Evolutionary conservation across 2,329 filamentous ascomycete genomes (phyloP), one percentile per base, ranked within the genome.

Genomic region (Bipolaris sorokiniana): DNA sequence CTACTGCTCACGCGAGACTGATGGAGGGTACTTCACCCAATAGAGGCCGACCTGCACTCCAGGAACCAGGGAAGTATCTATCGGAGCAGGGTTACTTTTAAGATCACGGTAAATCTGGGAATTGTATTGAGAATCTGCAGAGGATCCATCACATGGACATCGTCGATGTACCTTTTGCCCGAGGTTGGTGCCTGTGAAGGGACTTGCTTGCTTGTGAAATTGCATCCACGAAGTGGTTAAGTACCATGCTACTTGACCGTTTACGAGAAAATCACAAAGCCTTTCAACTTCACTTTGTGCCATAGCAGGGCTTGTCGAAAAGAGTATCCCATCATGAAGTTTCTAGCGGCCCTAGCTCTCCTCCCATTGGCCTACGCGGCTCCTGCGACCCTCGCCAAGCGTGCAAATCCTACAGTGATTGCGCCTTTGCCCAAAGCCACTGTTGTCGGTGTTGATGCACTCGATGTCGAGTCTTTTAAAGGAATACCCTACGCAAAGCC

Each of bases 401-500:
- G 81, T 42, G 80, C 78, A 38, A 75, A 68, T 33, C 84, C 85
- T 3, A 82, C 81, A 3, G 85, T 88, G 47, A 76, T 80, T 15
- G 82, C 87, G 34, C 75, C 82, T 1, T 80, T 83, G 41, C 68
- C 74, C 22, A 65, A 63, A 59, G 87, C 85, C 36, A 88, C 83
- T 4, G 77, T 90, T 33, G 71, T 83, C 40, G 86, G 86, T 36
- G 73, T 70, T 54, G 76, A 64, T 57, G 69, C 74, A 2, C 66
- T 72, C 2, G 75, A 76, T 23, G 81, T 91, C 18, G 90, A 94
- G 55, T 84, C 81, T 23, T 93, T 91, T 78, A 86, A 84, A 53
- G 90, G 88, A 20, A 91, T 95, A 54, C 90, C 90, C 3, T 95
- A 87, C 68, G 90, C 90, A 2, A 80, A 90, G 59, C 83, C 89